phyloP scores from a whole-genome alignment of 139 green algal genomes.

The Chlorella vulgaris region DNA sequence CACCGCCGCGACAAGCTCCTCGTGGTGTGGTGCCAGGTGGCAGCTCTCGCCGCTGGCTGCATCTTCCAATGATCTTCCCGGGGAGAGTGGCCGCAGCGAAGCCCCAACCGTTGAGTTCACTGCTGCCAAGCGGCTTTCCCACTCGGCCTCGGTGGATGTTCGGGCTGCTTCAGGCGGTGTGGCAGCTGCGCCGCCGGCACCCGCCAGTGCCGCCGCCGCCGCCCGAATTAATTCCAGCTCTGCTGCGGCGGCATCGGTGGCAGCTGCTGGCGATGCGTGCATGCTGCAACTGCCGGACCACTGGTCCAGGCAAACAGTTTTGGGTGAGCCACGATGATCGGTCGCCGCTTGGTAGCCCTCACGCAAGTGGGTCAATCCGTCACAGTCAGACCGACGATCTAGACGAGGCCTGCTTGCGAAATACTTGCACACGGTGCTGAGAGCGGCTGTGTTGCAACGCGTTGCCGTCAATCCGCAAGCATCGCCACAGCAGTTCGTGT shows the following conservation, averaged over 20 bases:
- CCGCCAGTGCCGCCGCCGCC: constrained; percentile 1
- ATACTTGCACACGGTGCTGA: no score
- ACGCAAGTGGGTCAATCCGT: no score
- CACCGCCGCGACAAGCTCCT: not conserved
- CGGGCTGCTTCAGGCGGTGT: not conserved
- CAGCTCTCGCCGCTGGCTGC: not conserved
- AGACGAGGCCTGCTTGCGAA: no score
- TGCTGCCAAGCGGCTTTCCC: constrained; percentile 22
- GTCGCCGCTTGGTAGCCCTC: no score
- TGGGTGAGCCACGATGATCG: no score
- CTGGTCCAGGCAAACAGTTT: no score
- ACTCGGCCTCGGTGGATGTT: not conserved
- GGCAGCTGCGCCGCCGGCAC: not conserved
- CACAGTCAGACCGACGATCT: no score
- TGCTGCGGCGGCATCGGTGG: not conserved
- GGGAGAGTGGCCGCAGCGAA: not conserved
- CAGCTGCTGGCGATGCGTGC: not conserved
- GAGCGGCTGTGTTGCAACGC: no score
- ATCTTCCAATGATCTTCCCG: not conserved
- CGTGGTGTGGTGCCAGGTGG: not conserved
- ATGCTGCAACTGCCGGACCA: not conserved
- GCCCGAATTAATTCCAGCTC: not conserved
- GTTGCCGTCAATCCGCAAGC: no score
- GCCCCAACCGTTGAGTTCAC: constrained; percentile 14
- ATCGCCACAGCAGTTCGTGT: no score